Percentiles rank a stretch among this genome's conserved stretches.
phyloP scores from a whole-genome alignment of 176 grass and related monocot genomes.

The Musa itinerans region DNA sequence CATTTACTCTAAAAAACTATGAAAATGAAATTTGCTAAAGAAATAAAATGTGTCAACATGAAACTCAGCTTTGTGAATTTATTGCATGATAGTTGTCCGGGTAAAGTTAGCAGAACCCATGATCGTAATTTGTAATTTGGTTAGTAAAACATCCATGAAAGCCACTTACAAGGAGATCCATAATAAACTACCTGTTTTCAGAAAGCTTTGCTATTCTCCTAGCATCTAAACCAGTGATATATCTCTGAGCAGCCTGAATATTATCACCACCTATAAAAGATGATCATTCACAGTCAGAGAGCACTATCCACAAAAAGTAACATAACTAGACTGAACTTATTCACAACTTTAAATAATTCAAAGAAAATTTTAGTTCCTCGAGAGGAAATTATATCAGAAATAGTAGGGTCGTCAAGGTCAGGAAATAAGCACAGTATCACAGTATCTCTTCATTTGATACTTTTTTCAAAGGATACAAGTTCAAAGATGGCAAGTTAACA shows the following conservation, averaged over 20 bases:
- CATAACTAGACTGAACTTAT: not conserved
- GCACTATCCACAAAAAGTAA: not conserved
- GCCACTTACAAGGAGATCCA: constrained; percentile 1
- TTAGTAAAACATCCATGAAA: not conserved
- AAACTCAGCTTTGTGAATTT: not conserved
- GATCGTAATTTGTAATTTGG: not conserved
- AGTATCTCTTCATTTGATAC: no score
- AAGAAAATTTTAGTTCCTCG: not conserved
- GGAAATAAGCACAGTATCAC: no score
- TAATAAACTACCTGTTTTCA: constrained; percentile 59
- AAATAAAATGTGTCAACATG: not conserved
- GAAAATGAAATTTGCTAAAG: not conserved
- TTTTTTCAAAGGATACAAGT: no score
- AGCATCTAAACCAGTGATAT: constrained; percentile 89
- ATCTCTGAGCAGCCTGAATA: constrained; percentile 64
- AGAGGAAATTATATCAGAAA: no score
- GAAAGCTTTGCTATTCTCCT: constrained; percentile 87
- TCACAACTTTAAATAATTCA: not conserved
- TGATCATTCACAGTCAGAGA: constrained; percentile 4
- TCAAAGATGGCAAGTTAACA: no score
- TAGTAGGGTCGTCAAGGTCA: no score
- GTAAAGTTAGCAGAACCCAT: not conserved
- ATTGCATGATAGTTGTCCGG: not conserved
- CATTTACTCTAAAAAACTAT: not conserved
- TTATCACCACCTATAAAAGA: constrained; percentile 59